Conservation (phyloP, 2,329 filamentous ascomycete genomes). For the Botrytis aclada region DNA sequence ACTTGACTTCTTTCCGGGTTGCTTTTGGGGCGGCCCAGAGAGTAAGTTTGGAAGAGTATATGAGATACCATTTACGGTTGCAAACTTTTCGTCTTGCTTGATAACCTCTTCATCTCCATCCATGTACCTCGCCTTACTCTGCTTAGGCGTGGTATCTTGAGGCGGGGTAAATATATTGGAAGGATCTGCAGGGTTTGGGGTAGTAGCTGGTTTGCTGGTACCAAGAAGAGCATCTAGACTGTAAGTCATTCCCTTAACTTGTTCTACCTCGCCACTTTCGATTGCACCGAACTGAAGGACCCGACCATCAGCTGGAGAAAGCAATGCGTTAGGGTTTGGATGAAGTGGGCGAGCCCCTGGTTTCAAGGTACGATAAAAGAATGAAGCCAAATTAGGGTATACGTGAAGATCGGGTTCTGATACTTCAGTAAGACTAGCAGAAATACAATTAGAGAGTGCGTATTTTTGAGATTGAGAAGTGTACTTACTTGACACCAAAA, state of each 20-base stretch:
- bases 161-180: constrained; percentile 48
- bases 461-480: background rate
- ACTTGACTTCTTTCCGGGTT: constrained; percentile 46
- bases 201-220: constrained; percentile 51
- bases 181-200: constrained; percentile 36
- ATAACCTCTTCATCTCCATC: constrained; percentile 60
- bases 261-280: constrained; percentile 90
- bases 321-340: constrained; percentile 70
- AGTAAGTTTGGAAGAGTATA: constrained; percentile 89
- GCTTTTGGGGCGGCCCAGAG: constrained; percentile 59
- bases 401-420: constrained; percentile 82
- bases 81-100: constrained; percentile 85
- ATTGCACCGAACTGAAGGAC: constrained; percentile 91
- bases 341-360: constrained; percentile 84
- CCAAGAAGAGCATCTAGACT: constrained; percentile 90
- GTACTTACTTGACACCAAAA: constrained; percentile 64
- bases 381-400: constrained; percentile 90
- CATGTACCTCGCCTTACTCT: constrained; percentile 31
- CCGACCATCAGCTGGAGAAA: constrained; percentile 87
- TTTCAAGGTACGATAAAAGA: constrained; percentile 95
- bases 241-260: constrained; percentile 98
- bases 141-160: constrained; percentile 23
- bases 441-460: constrained; percentile 24
- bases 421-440: constrained; percentile 71
- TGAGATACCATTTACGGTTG: constrained; percentile 87